A percentile compares a stretch with the other conserved stretches of the same genome.
phyloP scores from a whole-genome alignment of 2,329 filamentous ascomycete species.

The Tolypocladium album region DNA sequence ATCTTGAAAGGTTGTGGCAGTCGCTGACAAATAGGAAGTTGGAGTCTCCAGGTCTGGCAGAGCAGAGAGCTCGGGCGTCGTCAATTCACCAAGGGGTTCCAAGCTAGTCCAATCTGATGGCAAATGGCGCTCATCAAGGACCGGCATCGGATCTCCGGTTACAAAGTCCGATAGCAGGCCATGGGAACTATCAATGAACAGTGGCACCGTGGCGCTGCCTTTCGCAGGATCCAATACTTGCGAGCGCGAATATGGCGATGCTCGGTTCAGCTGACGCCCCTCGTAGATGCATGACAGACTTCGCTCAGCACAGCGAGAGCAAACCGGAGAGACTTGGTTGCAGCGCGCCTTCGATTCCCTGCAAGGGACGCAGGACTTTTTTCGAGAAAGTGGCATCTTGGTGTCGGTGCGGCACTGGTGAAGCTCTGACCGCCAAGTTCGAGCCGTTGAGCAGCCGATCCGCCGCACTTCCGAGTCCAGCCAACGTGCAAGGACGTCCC shows the following conservation, averaged over 20 bases:
- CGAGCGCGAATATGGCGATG: not conserved
- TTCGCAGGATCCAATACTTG: too few species aligned
- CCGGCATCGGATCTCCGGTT: not conserved
- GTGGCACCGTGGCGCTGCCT: not conserved
- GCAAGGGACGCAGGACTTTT: not conserved
- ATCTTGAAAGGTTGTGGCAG: not conserved
- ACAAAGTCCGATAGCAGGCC: not conserved
- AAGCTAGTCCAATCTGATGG: not conserved
- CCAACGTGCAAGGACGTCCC: not conserved
- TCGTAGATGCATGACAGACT: not conserved
- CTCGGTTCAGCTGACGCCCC: not conserved
- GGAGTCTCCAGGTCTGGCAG: not conserved
- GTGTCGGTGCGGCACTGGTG: not conserved
- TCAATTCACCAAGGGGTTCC: not conserved
- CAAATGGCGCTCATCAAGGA: not conserved
- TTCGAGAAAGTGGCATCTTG: not conserved
- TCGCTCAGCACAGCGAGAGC: not conserved
- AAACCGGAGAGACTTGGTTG: not conserved
- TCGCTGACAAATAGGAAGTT: not conserved
- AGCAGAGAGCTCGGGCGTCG: not conserved
- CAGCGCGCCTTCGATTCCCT: not conserved
- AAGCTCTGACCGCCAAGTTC: too few species aligned
- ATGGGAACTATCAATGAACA: not conserved
- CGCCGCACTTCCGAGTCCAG: not conserved
- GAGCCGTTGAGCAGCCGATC: too few species aligned